Percentiles rank a stretch among this genome's conserved stretches.
phyloP scores from a whole-genome alignment of 2,329 filamentous ascomycete genomes.

The Stagonosporopsis cucurbitacearum region DNA sequence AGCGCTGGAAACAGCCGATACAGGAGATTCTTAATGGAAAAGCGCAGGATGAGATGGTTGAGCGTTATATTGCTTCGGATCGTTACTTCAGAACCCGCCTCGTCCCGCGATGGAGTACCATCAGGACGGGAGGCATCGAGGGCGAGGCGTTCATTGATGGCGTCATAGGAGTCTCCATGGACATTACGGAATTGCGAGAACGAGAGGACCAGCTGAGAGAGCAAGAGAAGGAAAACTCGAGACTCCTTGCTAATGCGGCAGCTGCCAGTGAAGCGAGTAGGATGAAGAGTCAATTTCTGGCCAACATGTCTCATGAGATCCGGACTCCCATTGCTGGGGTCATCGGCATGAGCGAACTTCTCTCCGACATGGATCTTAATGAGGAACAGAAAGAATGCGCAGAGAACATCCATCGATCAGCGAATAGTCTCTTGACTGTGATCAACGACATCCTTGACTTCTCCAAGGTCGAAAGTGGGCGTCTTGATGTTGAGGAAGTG shows the following conservation, averaged over 20 bases:
- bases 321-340: constrained; percentile 80
- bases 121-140: constrained; percentile 59
- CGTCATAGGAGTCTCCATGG: constrained; percentile 80
- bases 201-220: constrained; percentile 68
- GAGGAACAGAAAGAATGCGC: constrained; percentile 77
- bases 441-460: constrained; percentile 94
- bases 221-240: constrained; percentile 72
- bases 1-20: constrained; percentile 63
- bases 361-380: constrained; percentile 71
- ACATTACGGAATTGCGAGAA: constrained; percentile 74
- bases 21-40: constrained; percentile 69
- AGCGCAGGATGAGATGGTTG: constrained; percentile 66
- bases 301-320: constrained; percentile 84
- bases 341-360: constrained; percentile 78
- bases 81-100: constrained; percentile 76
- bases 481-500: constrained; percentile 79
- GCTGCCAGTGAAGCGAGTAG: constrained; percentile 81
- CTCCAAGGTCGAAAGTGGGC: constrained; percentile 81
- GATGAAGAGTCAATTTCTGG: constrained; percentile 80
- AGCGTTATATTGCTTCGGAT: constrained; percentile 64
- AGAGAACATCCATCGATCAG: constrained; percentile 79
- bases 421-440: constrained; percentile 81
- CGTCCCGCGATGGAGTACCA: constrained; percentile 68
- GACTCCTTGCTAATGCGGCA: constrained; percentile 74
- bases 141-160: constrained; percentile 67